Conservation (phyloP, 352 stramenopile species). For the Phytophthora brassicae region DNA sequence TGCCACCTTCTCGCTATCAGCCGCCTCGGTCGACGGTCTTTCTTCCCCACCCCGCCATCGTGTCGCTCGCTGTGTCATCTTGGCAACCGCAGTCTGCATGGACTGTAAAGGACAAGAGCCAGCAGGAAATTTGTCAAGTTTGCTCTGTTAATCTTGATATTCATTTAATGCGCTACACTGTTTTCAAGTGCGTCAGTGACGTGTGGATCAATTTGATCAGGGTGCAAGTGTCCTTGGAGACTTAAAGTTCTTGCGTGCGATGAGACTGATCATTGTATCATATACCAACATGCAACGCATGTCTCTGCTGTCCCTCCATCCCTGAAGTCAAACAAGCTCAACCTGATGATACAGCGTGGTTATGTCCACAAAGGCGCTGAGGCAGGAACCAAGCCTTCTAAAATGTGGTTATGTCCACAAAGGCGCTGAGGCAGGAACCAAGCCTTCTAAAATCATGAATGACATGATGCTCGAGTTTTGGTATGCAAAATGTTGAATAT, state of each 20-base stretch:
- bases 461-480: not conserved
- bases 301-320: not conserved
- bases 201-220: not conserved
- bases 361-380: not conserved
- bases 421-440: not conserved
- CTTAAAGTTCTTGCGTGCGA: not conserved
- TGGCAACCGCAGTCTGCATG: no score
- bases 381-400: no score
- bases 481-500: not conserved
- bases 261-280: not conserved
- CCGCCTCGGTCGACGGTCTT: no score
- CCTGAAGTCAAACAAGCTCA: not conserved
- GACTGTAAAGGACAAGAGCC: not conserved
- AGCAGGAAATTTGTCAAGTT: constrained; percentile 1
- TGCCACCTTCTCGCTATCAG: no score
- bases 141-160: not conserved
- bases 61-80: no score
- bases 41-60: no score
- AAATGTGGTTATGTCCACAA: no score
- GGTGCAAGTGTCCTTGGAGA: not conserved
- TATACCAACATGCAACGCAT: not conserved
- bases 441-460: not conserved
- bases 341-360: not conserved
- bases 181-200: not conserved
- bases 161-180: constrained; percentile 2